Conservation (phyloP, 257 asterid species). For the Solanum pinnatisectum region DNA sequence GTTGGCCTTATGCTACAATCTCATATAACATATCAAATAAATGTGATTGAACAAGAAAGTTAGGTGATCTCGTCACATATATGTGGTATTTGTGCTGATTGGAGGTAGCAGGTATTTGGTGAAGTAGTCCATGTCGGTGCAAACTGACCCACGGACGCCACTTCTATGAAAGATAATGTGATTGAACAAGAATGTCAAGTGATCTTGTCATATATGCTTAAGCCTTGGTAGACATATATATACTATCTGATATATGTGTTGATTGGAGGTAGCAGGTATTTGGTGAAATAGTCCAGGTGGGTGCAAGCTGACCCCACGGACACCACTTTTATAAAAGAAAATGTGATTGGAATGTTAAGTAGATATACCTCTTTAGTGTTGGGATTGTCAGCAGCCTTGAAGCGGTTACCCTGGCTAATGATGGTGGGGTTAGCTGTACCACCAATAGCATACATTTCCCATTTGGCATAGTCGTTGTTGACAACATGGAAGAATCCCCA, state of each 20-base stretch:
- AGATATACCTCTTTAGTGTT: slow-evolving; percentile 53
- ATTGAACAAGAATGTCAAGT: neutral
- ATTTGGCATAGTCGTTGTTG: slow-evolving; percentile 63
- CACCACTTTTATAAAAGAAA: neutral
- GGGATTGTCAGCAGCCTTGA: slow-evolving; percentile 42
- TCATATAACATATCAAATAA: neutral
- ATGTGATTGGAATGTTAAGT: neutral
- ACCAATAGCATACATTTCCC: slow-evolving; percentile 81
- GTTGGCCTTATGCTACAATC: neutral
- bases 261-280: neutral
- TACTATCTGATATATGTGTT: neutral
- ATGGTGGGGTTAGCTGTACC: slow-evolving; percentile 74
- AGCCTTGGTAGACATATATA: neutral
- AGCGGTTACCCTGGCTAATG: slow-evolving; percentile 82
- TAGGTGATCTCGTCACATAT: neutral
- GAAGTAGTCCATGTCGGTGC: neutral
- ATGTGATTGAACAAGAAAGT: neutral
- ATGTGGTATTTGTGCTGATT: neutral
- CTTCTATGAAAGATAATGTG: neutral
- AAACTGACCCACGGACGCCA: neutral
- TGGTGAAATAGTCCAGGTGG: neutral
- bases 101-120: neutral
- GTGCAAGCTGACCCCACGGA: neutral
- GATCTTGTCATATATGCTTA: neutral
- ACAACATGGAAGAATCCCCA: slow-evolving; percentile 80